Percentiles rank a stretch among this genome's conserved stretches.
Evolutionary conservation across 352 stramenopile genomes (phyloP).

Genomic region (Paralagenidium karlingii): DNA sequence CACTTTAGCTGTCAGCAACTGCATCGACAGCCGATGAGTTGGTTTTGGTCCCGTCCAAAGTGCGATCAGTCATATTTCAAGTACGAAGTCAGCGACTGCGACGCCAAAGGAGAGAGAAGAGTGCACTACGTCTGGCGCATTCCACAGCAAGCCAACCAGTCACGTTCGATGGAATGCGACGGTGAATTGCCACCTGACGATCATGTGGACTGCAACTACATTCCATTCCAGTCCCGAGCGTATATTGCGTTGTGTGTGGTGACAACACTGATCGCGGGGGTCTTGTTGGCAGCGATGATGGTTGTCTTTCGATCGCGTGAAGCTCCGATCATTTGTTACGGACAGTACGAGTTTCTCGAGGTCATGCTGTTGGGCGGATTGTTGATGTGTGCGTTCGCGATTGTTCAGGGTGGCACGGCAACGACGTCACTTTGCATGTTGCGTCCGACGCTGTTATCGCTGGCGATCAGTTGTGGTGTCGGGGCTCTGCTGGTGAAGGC

Average conservation of each 20-base stretch:
- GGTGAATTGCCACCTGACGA: background rate
- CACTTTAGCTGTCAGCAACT: conserved; percentile 17
- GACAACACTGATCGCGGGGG: conserved; percentile 2
- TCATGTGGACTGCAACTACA: conserved; percentile 20
- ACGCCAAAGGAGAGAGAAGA: conserved; percentile 9
- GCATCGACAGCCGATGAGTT: conserved; percentile 11
- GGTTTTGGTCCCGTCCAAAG: conserved; percentile 12
- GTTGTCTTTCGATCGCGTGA: conserved; percentile 24
- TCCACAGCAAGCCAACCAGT: conserved; percentile 4
- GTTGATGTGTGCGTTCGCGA: conserved; percentile 20
- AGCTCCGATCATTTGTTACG: conserved; percentile 41
- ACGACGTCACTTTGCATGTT: conserved; percentile 16
- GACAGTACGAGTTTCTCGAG: conserved; percentile 46
- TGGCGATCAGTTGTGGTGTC: conserved; percentile 31
- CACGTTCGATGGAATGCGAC: conserved; percentile 13
- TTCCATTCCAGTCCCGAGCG: conserved; percentile 9
- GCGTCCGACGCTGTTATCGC: conserved; percentile 16
- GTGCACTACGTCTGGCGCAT: conserved; percentile 23
- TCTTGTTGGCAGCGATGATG: conserved; percentile 7
- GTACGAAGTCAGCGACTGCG: conserved; percentile 21
- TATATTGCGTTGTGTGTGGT: conserved; percentile 9
- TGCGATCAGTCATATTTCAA: conserved; percentile 31
- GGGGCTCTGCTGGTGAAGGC: conserved; percentile 29
- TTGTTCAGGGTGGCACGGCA: conserved; percentile 28
- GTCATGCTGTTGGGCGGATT: conserved; percentile 35